Conservation (phyloP, 306 rosid species). For the Bauhinia variegata region DNA sequence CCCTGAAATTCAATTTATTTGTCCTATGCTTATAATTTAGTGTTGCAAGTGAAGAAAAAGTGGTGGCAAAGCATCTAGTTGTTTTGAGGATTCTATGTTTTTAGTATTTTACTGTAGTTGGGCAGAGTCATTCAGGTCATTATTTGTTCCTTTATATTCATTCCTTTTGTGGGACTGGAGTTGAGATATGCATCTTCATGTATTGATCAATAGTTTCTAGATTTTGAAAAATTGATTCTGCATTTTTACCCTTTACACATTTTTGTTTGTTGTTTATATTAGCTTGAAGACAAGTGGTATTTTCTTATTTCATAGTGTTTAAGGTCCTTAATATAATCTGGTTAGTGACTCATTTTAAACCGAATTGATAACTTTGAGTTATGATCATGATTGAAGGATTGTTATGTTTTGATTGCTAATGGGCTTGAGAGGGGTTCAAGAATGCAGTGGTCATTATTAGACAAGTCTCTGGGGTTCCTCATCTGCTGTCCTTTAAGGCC, state of each 20-base stretch:
- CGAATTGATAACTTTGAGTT: slow-evolving; percentile 18
- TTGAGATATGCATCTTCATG: slow-evolving; percentile 25
- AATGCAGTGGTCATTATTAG: slow-evolving; percentile 91
- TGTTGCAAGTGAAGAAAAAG: not conserved
- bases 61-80: slow-evolving; percentile 31
- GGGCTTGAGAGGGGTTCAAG: slow-evolving; percentile 50
- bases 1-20: not conserved
- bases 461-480: slow-evolving; percentile 70
- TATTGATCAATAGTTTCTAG: slow-evolving; percentile 14
- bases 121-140: slow-evolving; percentile 29
- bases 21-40: not conserved
- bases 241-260: no score
- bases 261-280: slow-evolving; percentile 20
- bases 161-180: not conserved
- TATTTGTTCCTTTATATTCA: slow-evolving; percentile 15
- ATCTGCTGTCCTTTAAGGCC: slow-evolving; percentile 70
- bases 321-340: not conserved
- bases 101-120: slow-evolving; percentile 11
- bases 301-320: slow-evolving; percentile 15
- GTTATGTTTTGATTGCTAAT: slow-evolving; percentile 1
- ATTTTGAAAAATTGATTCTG: slow-evolving; percentile 12
- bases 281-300: slow-evolving; percentile 19
- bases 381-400: slow-evolving; percentile 1
- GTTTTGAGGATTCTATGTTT: slow-evolving; percentile 11
- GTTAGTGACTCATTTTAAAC: slow-evolving; percentile 7